Evolutionary conservation across 257 asterid genomes (phyloP).

Genomic region (Nicotiana obtusifolia): DNA sequence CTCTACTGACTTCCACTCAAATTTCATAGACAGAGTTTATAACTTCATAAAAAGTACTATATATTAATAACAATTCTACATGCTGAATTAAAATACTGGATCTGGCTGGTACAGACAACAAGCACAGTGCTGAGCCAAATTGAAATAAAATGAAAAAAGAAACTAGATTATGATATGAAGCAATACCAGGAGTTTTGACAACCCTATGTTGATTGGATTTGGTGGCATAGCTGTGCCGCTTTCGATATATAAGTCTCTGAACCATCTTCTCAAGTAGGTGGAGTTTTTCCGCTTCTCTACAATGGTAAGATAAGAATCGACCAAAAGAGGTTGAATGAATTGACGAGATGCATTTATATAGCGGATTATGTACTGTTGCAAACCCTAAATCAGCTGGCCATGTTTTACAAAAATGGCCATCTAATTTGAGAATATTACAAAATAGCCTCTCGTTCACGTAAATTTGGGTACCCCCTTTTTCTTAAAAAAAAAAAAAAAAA

Average conservation of each 20-base stretch:
- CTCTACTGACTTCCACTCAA: background rate
- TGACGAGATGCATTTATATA: constrained; percentile 4
- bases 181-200: constrained; percentile 69
- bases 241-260: constrained; percentile 67
- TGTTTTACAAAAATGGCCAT: background rate
- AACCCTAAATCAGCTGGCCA: constrained; percentile 31
- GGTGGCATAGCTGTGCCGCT: constrained; percentile 82
- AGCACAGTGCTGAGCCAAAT: background rate
- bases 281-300: background rate
- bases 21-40: no score
- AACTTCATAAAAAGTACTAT: background rate
- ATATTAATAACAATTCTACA: no score
- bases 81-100: background rate
- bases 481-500: no score
- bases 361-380: background rate
- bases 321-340: fast-evolving
- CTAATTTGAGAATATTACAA: background rate
- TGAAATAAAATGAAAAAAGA: background rate
- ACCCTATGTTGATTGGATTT: constrained; percentile 77
- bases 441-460: background rate
- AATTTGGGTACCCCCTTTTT: background rate
- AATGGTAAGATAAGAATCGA: background rate
- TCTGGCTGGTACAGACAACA: background rate
- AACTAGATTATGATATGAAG: background rate
- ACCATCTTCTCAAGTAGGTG: constrained; percentile 8